Conservation (phyloP, 2,329 filamentous ascomycete genomes). For the Huntiella savannae region DNA sequence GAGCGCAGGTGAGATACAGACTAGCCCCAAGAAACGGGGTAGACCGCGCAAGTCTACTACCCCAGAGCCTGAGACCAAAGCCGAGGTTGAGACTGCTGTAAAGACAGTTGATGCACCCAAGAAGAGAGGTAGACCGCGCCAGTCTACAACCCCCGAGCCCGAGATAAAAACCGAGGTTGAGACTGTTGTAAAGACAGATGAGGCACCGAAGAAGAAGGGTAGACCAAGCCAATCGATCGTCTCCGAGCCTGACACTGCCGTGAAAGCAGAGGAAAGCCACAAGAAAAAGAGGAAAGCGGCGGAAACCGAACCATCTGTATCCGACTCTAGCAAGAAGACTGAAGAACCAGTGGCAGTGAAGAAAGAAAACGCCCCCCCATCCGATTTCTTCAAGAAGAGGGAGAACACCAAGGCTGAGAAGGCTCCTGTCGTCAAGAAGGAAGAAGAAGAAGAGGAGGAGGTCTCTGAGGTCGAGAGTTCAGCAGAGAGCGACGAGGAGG, state of each 20-base stretch:
- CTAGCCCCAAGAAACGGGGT: background rate
- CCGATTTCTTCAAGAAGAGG: constrained; percentile 14
- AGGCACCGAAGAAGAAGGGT: constrained; percentile 33
- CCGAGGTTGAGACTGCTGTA: constrained; percentile 28
- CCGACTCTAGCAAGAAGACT: background rate
- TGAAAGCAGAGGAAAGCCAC: too few relatives aligned
- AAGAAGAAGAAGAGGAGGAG: constrained; percentile 27
- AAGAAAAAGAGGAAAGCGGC: too few relatives aligned
- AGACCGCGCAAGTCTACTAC: background rate
- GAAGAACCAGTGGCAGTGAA: constrained; percentile 10
- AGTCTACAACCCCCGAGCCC: constrained; percentile 8
- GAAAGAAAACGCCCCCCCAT: background rate
- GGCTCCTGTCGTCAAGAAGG: constrained; percentile 24
- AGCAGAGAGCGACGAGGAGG: constrained; percentile 38
- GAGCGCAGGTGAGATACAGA: too few relatives aligned
- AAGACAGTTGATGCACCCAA: constrained; percentile 36
- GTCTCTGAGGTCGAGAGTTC: constrained; percentile 19
- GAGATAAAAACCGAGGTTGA: constrained; percentile 16
- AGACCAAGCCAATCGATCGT: background rate
- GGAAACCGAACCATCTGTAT: background rate
- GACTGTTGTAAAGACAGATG: constrained; percentile 38
- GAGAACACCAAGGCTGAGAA: constrained; percentile 12
- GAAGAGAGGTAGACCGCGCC: constrained; percentile 25
- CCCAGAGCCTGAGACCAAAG: constrained; percentile 14
- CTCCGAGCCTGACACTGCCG: background rate